These are phyloP conservation scores for Kwoniella dejecticola DNA, from an alignment of 768 basidiomycete species.

Conservation along the genomic window DNA sequence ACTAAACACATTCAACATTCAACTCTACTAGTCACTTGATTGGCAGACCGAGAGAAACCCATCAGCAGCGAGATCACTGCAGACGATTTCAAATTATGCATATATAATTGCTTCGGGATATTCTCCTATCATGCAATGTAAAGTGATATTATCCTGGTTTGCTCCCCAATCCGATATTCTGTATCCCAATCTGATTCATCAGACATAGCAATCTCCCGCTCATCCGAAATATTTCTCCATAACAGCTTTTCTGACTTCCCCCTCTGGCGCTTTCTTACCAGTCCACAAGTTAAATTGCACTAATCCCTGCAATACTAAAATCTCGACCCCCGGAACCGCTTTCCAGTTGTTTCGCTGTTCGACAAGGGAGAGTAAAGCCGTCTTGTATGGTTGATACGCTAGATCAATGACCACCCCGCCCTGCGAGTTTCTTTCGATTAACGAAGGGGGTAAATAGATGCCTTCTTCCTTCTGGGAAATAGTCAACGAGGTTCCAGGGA, in stretches of 20 bases:
- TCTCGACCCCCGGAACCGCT: conserved; percentile 50
- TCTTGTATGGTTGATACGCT: conserved; percentile 87
- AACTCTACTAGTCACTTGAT: too few species aligned
- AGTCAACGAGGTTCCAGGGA: conserved; percentile 66
- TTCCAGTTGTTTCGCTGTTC: conserved; percentile 54
- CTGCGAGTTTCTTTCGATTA: conserved; percentile 61
- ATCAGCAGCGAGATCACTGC: too few species aligned
- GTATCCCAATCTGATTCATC: too few species aligned
- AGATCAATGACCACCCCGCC: conserved; percentile 84
- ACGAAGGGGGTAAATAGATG: conserved; percentile 54
- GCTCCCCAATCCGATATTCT: too few species aligned
- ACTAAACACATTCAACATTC: too few species aligned
- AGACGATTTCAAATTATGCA: too few species aligned
- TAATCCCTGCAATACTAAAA: conserved; percentile 52
- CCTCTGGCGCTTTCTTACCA: conserved; percentile 45
- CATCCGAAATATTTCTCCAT: conserved; percentile 40
- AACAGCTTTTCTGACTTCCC: conserved; percentile 46
- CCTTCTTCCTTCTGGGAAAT: conserved; percentile 57
- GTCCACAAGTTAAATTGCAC: conserved; percentile 54
- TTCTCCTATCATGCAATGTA: too few species aligned
- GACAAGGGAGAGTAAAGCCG: conserved; percentile 75
- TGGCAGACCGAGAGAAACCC: too few species aligned
- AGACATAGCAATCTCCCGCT: too few species aligned
- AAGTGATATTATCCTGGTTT: too few species aligned
- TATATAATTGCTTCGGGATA: too few species aligned